Percentiles rank a stretch among this genome's conserved stretches.
Evolutionary conservation across 2,329 filamentous ascomycete species (phyloP).

Genomic region (Fusarium robinianum): DNA sequence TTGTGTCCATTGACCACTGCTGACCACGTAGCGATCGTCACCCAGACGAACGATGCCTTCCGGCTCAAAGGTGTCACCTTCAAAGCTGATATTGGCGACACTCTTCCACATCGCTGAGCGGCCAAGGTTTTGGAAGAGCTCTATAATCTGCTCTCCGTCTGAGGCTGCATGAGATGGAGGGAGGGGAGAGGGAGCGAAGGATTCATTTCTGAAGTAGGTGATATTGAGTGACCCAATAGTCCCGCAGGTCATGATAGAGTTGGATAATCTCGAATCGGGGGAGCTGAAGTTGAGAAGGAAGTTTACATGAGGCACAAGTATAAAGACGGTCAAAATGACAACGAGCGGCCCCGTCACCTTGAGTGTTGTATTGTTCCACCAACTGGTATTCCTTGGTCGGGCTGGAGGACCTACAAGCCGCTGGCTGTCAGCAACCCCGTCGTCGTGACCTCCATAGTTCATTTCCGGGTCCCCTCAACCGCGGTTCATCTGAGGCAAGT

Average conservation of each 20-base stretch:
- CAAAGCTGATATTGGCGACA: slow-evolving; percentile 47
- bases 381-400: slow-evolving; percentile 1
- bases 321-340: slow-evolving; percentile 20
- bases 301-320: slow-evolving; percentile 20
- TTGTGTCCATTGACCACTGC: slow-evolving; percentile 49
- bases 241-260: slow-evolving; percentile 24
- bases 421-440: too few species aligned
- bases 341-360: slow-evolving; percentile 25
- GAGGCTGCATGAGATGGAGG: slow-evolving; percentile 42
- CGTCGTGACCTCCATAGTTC: too few species aligned
- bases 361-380: slow-evolving; percentile 19
- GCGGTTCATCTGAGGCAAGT: too few species aligned
- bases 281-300: slow-evolving; percentile 11
- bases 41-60: slow-evolving; percentile 53
- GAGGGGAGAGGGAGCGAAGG: slow-evolving; percentile 42
- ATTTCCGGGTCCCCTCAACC: too few species aligned
- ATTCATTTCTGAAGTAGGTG: slow-evolving; percentile 37
- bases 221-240: slow-evolving; percentile 39
- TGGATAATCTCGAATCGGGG: slow-evolving; percentile 25
- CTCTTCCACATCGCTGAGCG: slow-evolving; percentile 50
- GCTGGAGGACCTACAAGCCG: too few species aligned
- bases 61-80: slow-evolving; percentile 53
- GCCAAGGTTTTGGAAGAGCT: slow-evolving; percentile 41
- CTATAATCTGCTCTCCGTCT: slow-evolving; percentile 44
- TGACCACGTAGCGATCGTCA: slow-evolving; percentile 50